Evolutionary conservation across 169 alveolate genomes (phyloP), one percentile per base, ranked within the genome.

Genomic region (Eimeria brunetti): DNA sequence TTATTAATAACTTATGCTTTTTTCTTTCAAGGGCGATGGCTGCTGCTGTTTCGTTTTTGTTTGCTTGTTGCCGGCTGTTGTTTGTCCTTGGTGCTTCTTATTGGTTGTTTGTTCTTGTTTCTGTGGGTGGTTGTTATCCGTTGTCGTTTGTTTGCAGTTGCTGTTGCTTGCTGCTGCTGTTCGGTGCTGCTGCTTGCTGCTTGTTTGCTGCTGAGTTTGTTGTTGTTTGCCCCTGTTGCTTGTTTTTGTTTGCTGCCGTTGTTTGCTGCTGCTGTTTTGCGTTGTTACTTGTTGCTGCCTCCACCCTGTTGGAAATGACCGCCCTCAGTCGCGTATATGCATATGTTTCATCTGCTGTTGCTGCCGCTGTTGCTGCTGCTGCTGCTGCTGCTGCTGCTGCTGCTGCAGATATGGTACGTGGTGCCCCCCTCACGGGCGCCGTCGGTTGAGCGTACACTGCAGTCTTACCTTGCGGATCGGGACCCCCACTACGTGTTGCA

Each of bases 321-420:
- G n/a, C n/a, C n/a, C n/a, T n/a, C n/a, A n/a, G n/a, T n/a, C n/a
- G n/a, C n/a, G n/a, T n/a, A n/a, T n/a, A n/a, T n/a, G n/a, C n/a
- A n/a, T n/a, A n/a, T n/a, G n/a, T n/a, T n/a, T n/a, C n/a, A n/a
- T n/a, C n/a, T 69, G 80, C 44, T 12, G 27, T 51, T 36, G 20
- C n/a, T n/a, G n/a, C n/a, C n/a, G n/a, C n/a, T 69, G 7, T 24
- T 46, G 41, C 27, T 78, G 88, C 11, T n/a, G 38, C 75, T 16
- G 64, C 88, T 78, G 14, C 53, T 20, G 88, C 56, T 56, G 44
- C 41, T n/a, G 14, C 2, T 83, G 71, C 51, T 58, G 69, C n/a
- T 36, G 24, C 11, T 58, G 36, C 94, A 95, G 97, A 76, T 98
- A 53, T 99, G 99, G 99, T 99, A 99, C 96, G 97, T 98, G 36